Base-by-base conservation (phyloP, 2,329 filamentous ascomycete genomes). In the Fusarium vanettenii region DNA sequence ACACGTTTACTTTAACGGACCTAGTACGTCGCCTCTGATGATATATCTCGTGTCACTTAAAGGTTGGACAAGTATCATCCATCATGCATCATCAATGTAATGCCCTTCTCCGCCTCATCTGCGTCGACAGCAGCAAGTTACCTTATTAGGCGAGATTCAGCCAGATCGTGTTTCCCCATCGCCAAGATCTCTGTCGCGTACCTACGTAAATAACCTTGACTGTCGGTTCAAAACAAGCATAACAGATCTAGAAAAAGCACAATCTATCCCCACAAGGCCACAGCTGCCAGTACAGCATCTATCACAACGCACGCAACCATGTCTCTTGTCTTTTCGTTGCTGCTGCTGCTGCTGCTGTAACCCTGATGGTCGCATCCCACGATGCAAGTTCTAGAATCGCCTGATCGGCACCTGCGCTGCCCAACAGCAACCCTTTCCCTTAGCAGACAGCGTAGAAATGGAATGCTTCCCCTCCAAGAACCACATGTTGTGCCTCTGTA, bases 361-460 rank as follows among this genome's bases (percentile, higher is more conserved):
- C 72, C 72, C 45, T 69, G 70, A 71, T 71, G 68, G 72, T 64
- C 43, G 63, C 66, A 69, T 64, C 60, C 67, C 67, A 31, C 64
- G 43, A 33, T 33, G 48, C 67, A 31, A 27, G 48, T 22, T 67
- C 50, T 59, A 50, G 50, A 68, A 71, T 77, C 66, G 64, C 67
- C 75, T 76, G 76, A 78, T 71, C 65, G 67, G 59, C 56, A 48
- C 22, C 66, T 35, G 48, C 64, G 18, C 62, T 72, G 61, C 60
- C 66, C 33, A 65, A 55, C 37, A 61, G 62, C 41, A 60, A 61
- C 59, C 52, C 57, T 68, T 60, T 62, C 57, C 48, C 31, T 48
- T 10, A 16, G 14, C n/a, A 8, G 43, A 56, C 57, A 37, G 39
- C 45, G 35, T 29, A 27, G 25, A 55, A 48, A 74, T 65, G 71